A percentile compares a stretch with the other conserved stretches of the same genome.
Conservation (phyloP, 208 protist genomes). For the Acanthamoeba culbertsoni region DNA sequence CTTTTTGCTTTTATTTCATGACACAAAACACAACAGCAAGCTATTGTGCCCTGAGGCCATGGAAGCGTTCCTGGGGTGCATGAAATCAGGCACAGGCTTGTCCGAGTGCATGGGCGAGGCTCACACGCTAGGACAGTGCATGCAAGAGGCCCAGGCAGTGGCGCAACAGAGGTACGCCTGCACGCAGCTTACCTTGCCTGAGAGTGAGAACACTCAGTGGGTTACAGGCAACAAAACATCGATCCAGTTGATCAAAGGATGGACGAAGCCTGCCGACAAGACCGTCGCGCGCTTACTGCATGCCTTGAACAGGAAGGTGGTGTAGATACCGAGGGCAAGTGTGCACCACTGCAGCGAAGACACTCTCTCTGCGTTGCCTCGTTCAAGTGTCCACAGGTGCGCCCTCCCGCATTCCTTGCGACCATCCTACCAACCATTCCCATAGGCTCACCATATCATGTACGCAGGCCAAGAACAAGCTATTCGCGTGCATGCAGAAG, state of each 20-base stretch:
- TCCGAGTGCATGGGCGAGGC: constrained; percentile 12
- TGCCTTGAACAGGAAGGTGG: background rate
- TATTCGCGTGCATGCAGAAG: constrained; percentile 10
- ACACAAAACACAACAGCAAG: background rate
- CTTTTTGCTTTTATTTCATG: background rate
- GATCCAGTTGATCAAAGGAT: background rate
- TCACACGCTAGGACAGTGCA: background rate
- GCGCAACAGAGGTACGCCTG: background rate
- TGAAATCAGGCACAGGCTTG: background rate
- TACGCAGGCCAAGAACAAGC: constrained; percentile 4
- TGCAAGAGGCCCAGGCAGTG: background rate
- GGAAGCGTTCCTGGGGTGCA: background rate
- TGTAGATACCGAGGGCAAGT: background rate
- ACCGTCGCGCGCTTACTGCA: background rate
- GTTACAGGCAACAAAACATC: background rate
- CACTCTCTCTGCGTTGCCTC: background rate
- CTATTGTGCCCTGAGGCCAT: background rate
- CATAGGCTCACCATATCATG: background rate
- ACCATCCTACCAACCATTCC: background rate
- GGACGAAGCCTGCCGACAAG: background rate
- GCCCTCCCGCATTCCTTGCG: background rate
- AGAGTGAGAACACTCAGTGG: background rate
- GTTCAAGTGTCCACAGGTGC: constrained; percentile 18
- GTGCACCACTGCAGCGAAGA: background rate
- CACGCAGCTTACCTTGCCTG: background rate